Percentiles rank a stretch among this genome's conserved stretches.
Conservation (phyloP, 345 rosid species). For the Euphorbia lathyris region DNA sequence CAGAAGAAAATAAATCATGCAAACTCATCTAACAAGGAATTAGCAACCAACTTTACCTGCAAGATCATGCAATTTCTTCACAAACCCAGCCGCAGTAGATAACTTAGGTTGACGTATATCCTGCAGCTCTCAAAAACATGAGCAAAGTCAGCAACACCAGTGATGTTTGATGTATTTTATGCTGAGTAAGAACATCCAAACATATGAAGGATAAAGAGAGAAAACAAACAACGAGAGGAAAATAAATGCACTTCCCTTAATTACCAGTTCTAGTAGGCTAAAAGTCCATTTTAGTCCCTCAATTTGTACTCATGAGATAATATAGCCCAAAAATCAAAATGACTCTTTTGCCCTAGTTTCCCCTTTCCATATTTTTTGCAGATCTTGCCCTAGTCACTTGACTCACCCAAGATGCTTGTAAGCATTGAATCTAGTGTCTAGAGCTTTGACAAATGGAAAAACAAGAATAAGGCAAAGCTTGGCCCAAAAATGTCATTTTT, state of each 20-base stretch:
- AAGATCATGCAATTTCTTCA: constrained; percentile 81
- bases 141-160: constrained; percentile 16
- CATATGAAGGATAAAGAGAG: not conserved
- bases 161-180: not conserved
- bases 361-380: too few species aligned
- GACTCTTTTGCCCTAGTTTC: too few species aligned
- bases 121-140: constrained; percentile 37
- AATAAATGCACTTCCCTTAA: constrained; percentile 3
- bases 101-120: constrained; percentile 61
- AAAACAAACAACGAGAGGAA: not conserved
- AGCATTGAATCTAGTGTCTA: too few species aligned
- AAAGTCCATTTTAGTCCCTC: too few species aligned
- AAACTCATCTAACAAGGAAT: not conserved
- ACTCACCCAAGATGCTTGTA: too few species aligned
- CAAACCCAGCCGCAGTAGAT: constrained; percentile 73
- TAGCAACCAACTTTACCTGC: constrained; percentile 55
- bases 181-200: not conserved
- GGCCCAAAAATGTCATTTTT: too few species aligned
- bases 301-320: too few species aligned
- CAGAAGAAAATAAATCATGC: not conserved
- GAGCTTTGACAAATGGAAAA: too few species aligned
- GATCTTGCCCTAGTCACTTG: too few species aligned
- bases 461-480: too few species aligned
- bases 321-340: too few species aligned
- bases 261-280: not conserved